Conservation (phyloP, 495 filamentous ascomycete species). For the Thozetella sp. region DNA sequence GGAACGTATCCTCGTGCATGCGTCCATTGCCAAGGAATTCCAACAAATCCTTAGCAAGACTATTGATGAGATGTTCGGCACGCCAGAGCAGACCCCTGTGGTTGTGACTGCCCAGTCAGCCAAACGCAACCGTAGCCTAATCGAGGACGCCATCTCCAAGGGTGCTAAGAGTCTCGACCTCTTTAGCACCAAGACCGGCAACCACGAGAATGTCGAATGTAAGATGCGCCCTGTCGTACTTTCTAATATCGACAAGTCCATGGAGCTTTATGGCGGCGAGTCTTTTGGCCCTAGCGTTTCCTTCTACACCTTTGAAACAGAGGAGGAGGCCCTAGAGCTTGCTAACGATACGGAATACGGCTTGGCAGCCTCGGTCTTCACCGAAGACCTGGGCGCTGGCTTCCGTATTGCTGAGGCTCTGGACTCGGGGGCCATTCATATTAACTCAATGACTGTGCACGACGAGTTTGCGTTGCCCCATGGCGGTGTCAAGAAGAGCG, state of each 20-base stretch:
- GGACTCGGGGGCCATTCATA: constrained; percentile 51
- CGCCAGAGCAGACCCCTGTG: background rate
- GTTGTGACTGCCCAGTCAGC: background rate
- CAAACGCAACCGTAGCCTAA: background rate
- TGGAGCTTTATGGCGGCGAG: constrained; percentile 48
- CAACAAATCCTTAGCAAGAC: constrained; percentile 7
- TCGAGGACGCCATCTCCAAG: background rate
- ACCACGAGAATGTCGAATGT: background rate
- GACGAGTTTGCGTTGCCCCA: constrained; percentile 70
- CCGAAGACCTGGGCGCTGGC: constrained; percentile 61
- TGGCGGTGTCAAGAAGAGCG: constrained; percentile 74
- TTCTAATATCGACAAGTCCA: constrained; percentile 60
- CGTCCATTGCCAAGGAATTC: constrained; percentile 15
- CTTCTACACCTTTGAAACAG: constrained; percentile 58
- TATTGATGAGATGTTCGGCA: constrained; percentile 3
- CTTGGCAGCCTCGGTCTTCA: constrained; percentile 67
- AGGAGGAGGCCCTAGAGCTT: constrained; percentile 60
- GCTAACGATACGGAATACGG: constrained; percentile 69
- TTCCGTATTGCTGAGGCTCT: constrained; percentile 63
- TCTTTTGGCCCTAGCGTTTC: constrained; percentile 62
- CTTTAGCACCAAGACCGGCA: background rate
- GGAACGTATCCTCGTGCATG: constrained; percentile 22
- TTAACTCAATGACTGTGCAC: constrained; percentile 49
- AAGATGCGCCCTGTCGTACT: constrained; percentile 40
- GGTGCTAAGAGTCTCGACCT: background rate